Base-by-base conservation (phyloP, 2,329 filamentous ascomycete genomes). In the Pseudogymnoascus sp. region DNA sequence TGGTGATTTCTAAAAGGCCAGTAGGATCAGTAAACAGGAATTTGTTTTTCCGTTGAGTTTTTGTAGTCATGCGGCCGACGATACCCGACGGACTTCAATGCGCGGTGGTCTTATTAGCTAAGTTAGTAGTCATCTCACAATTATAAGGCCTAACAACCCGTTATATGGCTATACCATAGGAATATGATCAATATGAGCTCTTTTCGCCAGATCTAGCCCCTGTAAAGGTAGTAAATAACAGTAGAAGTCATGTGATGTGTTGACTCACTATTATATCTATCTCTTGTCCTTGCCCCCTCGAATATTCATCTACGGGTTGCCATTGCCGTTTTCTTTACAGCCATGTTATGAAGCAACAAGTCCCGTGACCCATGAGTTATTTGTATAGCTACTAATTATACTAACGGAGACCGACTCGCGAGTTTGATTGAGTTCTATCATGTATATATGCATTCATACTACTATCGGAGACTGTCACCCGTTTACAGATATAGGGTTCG, bases 1-100 rank as follows among this genome's bases (percentile, higher is more conserved):
- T 17, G 17, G 17, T 26, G 11, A 44, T 21, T 44, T 17, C 58
- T 44, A 40, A 11, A 44, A 17, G 1, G 10, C 24, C 21, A 17
- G 17, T n/a, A 9, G 24, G 40, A 21, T 17, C 40, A 41, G 35
- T 6, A 44, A 44, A 40, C 36, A 44, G 24, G 58, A 31, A n/a
- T 17, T 60, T 60, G 35, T 41, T 60, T 60, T 60, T 44, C 58
- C 17, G 33, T 39, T 60, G 37, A 39, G 37, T 41, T 44, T 31
- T 31, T 31, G 58, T 29, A 31, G 29, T 41, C 36, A 39, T 13
- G 15, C 36, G 5, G 10, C 58, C 58, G 37, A 39, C 5, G 29
- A 13, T 40, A 40, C 58, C 40, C 58, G 37, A 31, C 58, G 58
- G 40, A 60, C 26, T 60, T 44, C 58, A 44, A 54, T 33, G 44